Base-by-base conservation (phyloP, 2,329 filamentous ascomycete species). In the Hymenoscyphus salicellus region DNA sequence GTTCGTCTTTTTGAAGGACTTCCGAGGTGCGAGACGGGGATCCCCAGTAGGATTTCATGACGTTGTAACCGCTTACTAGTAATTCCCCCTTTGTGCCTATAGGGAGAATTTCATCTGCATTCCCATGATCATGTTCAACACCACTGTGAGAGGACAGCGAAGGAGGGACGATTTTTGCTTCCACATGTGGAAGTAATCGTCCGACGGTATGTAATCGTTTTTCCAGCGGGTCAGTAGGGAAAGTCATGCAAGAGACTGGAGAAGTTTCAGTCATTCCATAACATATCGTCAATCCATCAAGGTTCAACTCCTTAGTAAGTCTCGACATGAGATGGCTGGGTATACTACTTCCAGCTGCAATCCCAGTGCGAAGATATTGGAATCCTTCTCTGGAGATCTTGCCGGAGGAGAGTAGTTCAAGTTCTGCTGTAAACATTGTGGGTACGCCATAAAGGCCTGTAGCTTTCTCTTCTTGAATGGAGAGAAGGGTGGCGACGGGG, bases 21-120 rank as follows among this genome's bases (percentile, higher is more conserved):
- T 91, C 89, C 0, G 80, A 80, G 0, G 93, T 97, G 67, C 82
- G 83, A 28, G 76, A 83, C 11, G 84, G 81, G 73, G 96, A 92
- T n/a, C 80, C 85, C 86, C 88, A 98, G 78, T 99, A 98, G 49
- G 89, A 91, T 76, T 91, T 87, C 93, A 97, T 97, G 38, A 97
- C 85, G 3, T 93, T 81, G 73, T 98, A 98, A 0, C 95, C 95
- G 0, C 86, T 84, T 0, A 93, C 87, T 0, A 90, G 92, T 2
- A 98, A 81, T 78, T 98, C 95, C 23, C 95, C 95, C 20, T 85
- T 82, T 70, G 88, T 79, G 17, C 86, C 86, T 1, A 91, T 75
- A 0, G 86, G 84, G 0, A 97, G 73, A 8, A 89, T 82, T 16
- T 78, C 75, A 1, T 75, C 78, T 58, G 83, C 82, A 72, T 96